These are phyloP conservation scores for Flaveria sonorensis DNA, from an alignment of 129 eudicot genomes.

Conservation along the genomic window DNA sequence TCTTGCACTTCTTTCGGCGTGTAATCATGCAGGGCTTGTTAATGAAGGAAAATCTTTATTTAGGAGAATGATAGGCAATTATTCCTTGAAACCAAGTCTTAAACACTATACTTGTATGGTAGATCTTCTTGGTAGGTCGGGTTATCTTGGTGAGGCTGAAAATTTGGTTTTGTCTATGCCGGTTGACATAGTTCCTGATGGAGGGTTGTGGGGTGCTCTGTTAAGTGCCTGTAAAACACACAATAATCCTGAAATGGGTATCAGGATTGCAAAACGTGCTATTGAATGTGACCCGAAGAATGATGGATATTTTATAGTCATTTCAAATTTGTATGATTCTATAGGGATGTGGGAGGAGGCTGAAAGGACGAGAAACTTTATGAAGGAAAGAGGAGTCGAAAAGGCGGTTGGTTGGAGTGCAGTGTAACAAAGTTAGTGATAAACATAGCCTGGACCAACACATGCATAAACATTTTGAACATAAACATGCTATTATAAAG, in stretches of 20 bases:
- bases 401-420: slow-evolving; percentile 57
- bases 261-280: slow-evolving; percentile 65
- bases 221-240: slow-evolving; percentile 80
- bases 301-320: slow-evolving; percentile 70
- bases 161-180: slow-evolving; percentile 69
- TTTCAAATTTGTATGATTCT: slow-evolving; percentile 66
- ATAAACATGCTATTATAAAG: neutral
- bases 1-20: slow-evolving; percentile 76
- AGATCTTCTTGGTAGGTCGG: slow-evolving; percentile 79
- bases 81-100: slow-evolving; percentile 54
- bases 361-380: slow-evolving; percentile 47
- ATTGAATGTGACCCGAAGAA: slow-evolving; percentile 76
- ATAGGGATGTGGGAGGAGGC: slow-evolving; percentile 77
- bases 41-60: slow-evolving; percentile 64
- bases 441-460: neutral
- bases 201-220: slow-evolving; percentile 86
- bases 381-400: slow-evolving; percentile 62
- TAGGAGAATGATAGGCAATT: slow-evolving; percentile 58
- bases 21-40: slow-evolving; percentile 76
- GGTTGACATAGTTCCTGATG: slow-evolving; percentile 56
- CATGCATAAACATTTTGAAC: neutral
- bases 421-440: neutral
- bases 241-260: slow-evolving; percentile 65
- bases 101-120: slow-evolving; percentile 90
- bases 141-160: slow-evolving; percentile 75